Percentiles rank a stretch among this genome's conserved stretches.
phyloP scores from a whole-genome alignment of 352 stramenopile genomes.

The Globisporangium paddicum region DNA sequence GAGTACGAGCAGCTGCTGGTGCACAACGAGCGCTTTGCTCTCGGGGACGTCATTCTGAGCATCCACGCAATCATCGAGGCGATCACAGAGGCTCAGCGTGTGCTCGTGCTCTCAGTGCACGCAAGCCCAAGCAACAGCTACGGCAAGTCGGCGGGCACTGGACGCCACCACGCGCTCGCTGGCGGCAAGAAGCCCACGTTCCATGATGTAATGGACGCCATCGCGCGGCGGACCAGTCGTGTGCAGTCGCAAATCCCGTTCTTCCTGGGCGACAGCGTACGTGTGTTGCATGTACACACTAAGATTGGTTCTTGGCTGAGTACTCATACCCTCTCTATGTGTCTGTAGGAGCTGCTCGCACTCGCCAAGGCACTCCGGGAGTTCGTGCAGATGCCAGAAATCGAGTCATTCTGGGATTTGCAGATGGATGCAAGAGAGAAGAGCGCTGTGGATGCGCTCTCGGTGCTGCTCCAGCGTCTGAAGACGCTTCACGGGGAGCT shows the following conservation, averaged over 20 bases:
- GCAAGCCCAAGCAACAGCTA: neutral
- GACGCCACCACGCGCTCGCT: neutral
- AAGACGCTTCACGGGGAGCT: conserved; percentile 7
- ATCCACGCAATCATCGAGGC: neutral
- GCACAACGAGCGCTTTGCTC: conserved; percentile 30
- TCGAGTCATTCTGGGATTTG: conserved; percentile 17
- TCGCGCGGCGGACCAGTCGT: conserved; percentile 1
- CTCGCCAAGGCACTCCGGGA: conserved; percentile 14
- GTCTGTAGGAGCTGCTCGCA: conserved; percentile 14
- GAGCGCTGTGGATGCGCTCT: conserved; percentile 1
- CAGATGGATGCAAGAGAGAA: conserved; percentile 12
- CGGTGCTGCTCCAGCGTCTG: conserved; percentile 3
- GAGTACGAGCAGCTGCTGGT: conserved; percentile 47
- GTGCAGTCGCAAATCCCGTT: conserved; percentile 7
- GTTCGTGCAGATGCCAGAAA: conserved; percentile 9
- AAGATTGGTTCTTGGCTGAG: too few relatives aligned
- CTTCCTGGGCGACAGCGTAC: conserved; percentile 21
- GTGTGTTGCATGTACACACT: neutral
- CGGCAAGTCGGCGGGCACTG: neutral
- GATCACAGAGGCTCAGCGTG: neutral
- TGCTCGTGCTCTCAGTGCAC: neutral
- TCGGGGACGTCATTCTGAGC: conserved; percentile 21
- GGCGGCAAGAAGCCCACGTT: conserved; percentile 3
- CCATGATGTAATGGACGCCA: conserved; percentile 4
- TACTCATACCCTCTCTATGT: too few relatives aligned